These are phyloP conservation scores for Jaltomata sinuosa DNA, from an alignment of 257 asterid genomes.

Conservation along the genomic window DNA sequence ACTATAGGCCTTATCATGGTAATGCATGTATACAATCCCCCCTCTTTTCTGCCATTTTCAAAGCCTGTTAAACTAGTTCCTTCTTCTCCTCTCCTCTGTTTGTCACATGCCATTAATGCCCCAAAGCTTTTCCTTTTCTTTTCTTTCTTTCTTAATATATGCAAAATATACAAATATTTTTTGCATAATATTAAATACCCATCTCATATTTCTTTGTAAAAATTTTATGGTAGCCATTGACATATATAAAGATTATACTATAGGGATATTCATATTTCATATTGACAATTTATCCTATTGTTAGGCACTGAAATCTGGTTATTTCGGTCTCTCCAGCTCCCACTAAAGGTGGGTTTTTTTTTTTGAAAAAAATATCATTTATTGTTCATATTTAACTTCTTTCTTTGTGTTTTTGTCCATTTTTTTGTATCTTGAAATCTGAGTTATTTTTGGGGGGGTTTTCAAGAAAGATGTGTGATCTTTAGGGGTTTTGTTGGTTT, in stretches of 20 bases:
- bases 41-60: background rate
- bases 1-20: background rate
- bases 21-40: background rate
- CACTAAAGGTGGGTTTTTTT: background rate
- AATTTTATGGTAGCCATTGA: background rate
- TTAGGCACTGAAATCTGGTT: background rate
- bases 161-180: background rate
- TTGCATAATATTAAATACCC: background rate
- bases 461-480: background rate
- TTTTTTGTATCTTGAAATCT: background rate
- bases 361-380: background rate
- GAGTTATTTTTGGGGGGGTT: background rate
- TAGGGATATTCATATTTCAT: background rate
- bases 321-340: background rate
- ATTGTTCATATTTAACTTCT: background rate
- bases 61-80: background rate
- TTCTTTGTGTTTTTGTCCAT: background rate
- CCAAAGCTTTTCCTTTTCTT: background rate
- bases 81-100: background rate
- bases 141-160: background rate
- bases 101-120: background rate
- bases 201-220: background rate
- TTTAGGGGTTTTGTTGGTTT: background rate
- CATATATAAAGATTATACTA: background rate
- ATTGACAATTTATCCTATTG: background rate